Base-by-base conservation (phyloP, 345 rosid species). In the Bruguiera sexangula region DNA sequence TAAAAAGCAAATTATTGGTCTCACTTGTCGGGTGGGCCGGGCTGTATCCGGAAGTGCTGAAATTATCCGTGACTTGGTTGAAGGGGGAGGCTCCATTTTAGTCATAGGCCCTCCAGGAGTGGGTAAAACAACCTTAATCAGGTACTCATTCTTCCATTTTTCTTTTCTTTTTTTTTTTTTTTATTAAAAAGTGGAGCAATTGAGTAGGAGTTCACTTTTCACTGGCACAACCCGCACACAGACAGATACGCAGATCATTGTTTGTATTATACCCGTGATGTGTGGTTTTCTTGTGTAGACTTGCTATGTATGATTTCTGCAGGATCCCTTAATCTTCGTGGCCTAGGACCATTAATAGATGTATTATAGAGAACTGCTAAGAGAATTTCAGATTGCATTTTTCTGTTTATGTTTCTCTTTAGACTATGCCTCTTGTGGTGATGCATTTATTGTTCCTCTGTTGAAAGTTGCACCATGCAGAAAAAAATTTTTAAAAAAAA, bases 31-130 rank as follows among this genome's bases (percentile, higher is more conserved):
- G 69, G 96, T 94, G 31, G 98, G 98, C 69, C 85, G 98, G 79
- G 95, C 85, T 39, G 80, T 89, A 57, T 81, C 93, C 61, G 97
- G 98, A 79, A 94, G 97, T 81, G 98, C 97, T 60, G 90, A 87
- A 75, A 84, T 87, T 39, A 81, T 91, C 31, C 80, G 86, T 63
- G 98, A 94, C 76, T 84, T 94, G 87, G 82, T 94, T 27, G 95
- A 84, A 70, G 88, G 88, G 51, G 93, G 96, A 77, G 89, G 96
- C 70, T 94, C 98, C 24, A 88, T 94, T 75, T 83, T 94, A 85
- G 95, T 91, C 74, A 92, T 94, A 19, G 96, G 98, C 64, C 89
- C 88, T 62, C 98, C 97, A 18, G 97, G 98, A 60, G 97, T 94
- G 58, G 98, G 98, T 69, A 94, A 94, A 85, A 94, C 98, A 50